These are phyloP conservation scores for Gossypium lobatum DNA, from an alignment of 441 rosid genomes.

Conservation along the genomic window DNA sequence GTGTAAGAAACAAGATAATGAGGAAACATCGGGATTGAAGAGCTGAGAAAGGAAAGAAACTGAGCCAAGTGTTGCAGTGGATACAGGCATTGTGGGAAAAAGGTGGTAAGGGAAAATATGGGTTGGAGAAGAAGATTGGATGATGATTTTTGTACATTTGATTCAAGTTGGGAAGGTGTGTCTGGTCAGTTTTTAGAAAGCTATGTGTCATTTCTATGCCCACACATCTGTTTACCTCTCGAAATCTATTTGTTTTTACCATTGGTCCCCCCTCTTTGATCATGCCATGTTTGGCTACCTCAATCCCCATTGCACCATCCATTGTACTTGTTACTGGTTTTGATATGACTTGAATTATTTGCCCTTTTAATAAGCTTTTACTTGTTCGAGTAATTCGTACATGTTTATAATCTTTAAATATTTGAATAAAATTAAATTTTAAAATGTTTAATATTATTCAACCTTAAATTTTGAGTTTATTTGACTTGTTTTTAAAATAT, in stretches of 20 bases:
- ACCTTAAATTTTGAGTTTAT: too few species aligned
- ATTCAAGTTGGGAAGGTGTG: background rate
- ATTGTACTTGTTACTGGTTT: too few species aligned
- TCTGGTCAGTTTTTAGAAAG: conserved; percentile 11
- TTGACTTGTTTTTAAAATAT: too few species aligned
- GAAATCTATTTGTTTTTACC: background rate
- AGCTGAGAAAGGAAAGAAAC: conserved; percentile 29
- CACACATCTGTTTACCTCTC: conserved; percentile 16
- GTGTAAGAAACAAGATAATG: conserved; percentile 18
- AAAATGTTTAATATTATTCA: too few species aligned
- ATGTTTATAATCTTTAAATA: too few species aligned
- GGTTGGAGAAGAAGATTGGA: conserved; percentile 15
- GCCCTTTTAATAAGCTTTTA: too few species aligned
- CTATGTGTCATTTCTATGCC: conserved; percentile 30
- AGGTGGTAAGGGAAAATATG: background rate
- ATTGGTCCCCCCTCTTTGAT: too few species aligned
- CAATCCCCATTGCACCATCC: too few species aligned
- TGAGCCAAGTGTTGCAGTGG: conserved; percentile 35
- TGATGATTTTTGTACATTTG: background rate
- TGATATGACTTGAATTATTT: too few species aligned
- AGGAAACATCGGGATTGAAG: conserved; percentile 20
- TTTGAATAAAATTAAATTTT: too few species aligned
- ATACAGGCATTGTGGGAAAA: conserved; percentile 22
- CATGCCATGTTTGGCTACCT: too few species aligned
- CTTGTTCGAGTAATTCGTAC: too few species aligned